Evolutionary conservation across 2,329 filamentous ascomycete genomes (phyloP).

Genomic region (Gnomoniopsis smithogilvyi): DNA sequence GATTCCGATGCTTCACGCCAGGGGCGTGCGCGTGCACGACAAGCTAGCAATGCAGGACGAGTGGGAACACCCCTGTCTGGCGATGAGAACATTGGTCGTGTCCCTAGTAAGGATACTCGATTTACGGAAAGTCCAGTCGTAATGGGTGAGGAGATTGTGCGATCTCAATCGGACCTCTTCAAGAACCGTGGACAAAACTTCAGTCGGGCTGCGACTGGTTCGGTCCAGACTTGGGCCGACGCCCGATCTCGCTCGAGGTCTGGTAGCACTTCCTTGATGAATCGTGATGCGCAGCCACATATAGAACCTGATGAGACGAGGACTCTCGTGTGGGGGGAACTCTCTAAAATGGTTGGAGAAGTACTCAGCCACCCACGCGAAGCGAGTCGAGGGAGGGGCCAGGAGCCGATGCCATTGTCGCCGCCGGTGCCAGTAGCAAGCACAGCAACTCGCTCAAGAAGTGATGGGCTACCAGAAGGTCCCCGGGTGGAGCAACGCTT

Average conservation of each 20-base stretch:
- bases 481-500: neutral
- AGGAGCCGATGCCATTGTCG: neutral
- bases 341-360: conserved; percentile 13
- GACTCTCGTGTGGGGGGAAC: conserved; percentile 10
- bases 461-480: neutral
- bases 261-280: neutral
- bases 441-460: neutral
- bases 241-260: neutral
- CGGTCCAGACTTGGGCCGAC: neutral
- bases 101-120: conserved; percentile 18
- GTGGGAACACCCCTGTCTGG: neutral
- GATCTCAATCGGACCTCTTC: neutral
- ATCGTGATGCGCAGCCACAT: neutral
- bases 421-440: neutral
- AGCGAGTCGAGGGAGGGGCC: conserved; percentile 7
- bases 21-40: conserved; percentile 29
- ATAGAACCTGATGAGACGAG: conserved; percentile 11
- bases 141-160: neutral
- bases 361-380: neutral
- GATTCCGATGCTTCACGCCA: neutral
- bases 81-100: conserved; percentile 12
- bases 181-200: neutral
- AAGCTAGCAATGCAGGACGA: conserved; percentile 30
- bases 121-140: conserved; percentile 30
- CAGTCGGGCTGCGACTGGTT: neutral